A percentile compares a stretch with the other conserved stretches of the same genome.
phyloP scores from a whole-genome alignment of 352 stramenopile species.

The Phytophthora litchii region DNA sequence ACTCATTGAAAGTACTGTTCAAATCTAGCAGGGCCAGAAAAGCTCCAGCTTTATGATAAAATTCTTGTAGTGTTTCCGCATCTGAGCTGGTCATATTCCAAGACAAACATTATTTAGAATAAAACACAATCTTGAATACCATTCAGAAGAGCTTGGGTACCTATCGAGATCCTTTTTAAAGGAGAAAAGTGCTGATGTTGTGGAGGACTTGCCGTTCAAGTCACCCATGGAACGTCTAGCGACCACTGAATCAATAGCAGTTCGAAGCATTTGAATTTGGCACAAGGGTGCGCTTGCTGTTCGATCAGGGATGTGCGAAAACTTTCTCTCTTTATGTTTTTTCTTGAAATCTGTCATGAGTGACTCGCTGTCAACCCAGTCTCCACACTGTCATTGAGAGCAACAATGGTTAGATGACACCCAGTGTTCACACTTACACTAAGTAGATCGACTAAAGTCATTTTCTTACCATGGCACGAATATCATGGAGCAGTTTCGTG shows the following conservation, averaged over 20 bases:
- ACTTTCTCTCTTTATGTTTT: constrained; percentile 48
- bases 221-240: constrained; percentile 66
- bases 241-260: constrained; percentile 65
- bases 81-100: constrained; percentile 55
- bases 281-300: constrained; percentile 36
- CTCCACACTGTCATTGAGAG: constrained; percentile 46
- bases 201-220: constrained; percentile 48
- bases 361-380: constrained; percentile 55
- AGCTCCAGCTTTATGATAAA: constrained; percentile 48
- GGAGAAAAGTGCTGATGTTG: constrained; percentile 51
- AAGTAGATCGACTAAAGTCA: no score
- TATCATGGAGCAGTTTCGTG: constrained; percentile 70
- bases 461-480: constrained; percentile 54
- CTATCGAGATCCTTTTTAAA: constrained; percentile 84
- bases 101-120: constrained; percentile 5
- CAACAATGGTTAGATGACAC: background rate
- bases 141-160: constrained; percentile 23
- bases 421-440: no score
- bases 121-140: background rate
- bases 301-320: constrained; percentile 42
- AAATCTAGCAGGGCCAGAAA: constrained; percentile 71
- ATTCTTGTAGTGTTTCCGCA: constrained; percentile 55
- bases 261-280: constrained; percentile 63
- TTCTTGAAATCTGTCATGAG: constrained; percentile 58
- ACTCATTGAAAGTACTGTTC: constrained; percentile 44